Base-by-base conservation (phyloP, 352 stramenopile genomes). In the Pythium guiyangense region DNA sequence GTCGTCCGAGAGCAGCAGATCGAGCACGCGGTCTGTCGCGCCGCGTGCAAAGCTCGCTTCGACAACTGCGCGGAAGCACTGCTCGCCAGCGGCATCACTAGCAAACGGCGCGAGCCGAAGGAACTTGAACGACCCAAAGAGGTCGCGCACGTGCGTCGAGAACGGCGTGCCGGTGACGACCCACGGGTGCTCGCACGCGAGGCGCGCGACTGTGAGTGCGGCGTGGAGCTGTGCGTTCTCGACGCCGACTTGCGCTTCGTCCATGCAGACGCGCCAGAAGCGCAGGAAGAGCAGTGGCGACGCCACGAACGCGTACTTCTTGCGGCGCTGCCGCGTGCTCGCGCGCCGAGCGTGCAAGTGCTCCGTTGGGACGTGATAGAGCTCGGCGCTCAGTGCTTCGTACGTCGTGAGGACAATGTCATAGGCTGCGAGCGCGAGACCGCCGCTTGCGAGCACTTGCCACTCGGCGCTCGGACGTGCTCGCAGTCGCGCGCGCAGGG, bases 381-480 rank as follows among this genome's bases (percentile, higher is more conserved):
- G 53, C 69, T 98, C 93, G 9, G 64, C 72, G 34, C 73, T 77
- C 9, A 98, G 72, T 4, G 77, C 74, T 61, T 95, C 80, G 54
- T 98, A 98, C 1, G 88, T 97, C 1, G 89, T 96, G 17, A 98
- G 66, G 17, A 98, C 81, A 18, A 98, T 78, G 61, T 98, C 91
- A 29, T 86, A 93, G 22, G 79, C 70, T 18, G 85, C 81, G 35
- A 98, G 63, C 6, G 70, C 37, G 18, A 71, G 51, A 0, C 79
- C 71, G 1, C 62, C 60, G 18, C 63, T 76, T 25, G 73, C 69
- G 26, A 91, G 62, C 4, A 91, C 42, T 46, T 74, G 60, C 82
- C 82, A 92, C 42, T 81, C 69, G 4, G 65, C 66, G 31, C 60
- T 75, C 6, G 79, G 82, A 0, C 70, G 64, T 39, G 51, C 27